Evolutionary conservation across 2,329 filamentous ascomycete species (phyloP).

Genomic region (Alternaria tenuissima): DNA sequence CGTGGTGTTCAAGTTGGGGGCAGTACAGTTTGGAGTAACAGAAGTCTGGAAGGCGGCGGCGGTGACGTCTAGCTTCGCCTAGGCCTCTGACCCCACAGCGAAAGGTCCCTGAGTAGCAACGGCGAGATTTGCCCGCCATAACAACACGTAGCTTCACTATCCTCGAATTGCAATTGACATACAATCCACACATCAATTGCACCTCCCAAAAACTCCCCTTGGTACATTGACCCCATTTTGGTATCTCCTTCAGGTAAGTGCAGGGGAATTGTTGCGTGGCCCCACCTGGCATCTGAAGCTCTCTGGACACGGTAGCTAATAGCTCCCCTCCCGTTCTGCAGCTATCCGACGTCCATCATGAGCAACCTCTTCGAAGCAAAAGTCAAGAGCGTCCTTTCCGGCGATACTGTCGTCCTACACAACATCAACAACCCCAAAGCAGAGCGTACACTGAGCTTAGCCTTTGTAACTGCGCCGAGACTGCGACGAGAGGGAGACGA

Average conservation of each 20-base stretch:
- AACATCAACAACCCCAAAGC: conserved; percentile 81
- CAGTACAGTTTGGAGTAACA: not conserved
- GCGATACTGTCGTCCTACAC: conserved; percentile 87
- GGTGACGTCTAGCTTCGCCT: conserved; percentile 22
- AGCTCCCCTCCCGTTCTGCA: conserved; percentile 21
- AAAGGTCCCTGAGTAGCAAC: conserved; percentile 19
- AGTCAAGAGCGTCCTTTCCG: conserved; percentile 93
- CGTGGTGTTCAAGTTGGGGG: not conserved
- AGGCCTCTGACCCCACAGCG: conserved; percentile 21
- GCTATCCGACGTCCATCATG: conserved; percentile 26
- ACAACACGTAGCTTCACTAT: conserved; percentile 23
- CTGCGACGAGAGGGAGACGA: conserved; percentile 90
- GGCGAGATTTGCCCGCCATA: conserved; percentile 22
- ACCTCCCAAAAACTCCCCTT: not conserved
- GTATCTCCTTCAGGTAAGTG: conserved; percentile 16
- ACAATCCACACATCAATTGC: conserved; percentile 19
- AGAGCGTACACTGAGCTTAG: conserved; percentile 88
- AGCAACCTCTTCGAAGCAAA: conserved; percentile 53
- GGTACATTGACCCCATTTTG: conserved; percentile 7
- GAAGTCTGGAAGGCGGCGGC: conserved; percentile 3
- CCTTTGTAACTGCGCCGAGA: conserved; percentile 89
- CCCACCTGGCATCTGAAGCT: conserved; percentile 15
- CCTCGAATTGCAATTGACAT: conserved; percentile 6
- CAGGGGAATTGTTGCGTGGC: conserved; percentile 7
- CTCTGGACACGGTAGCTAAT: conserved; percentile 42